Conservation (phyloP, 176 grass and related monocot species). For the Eleusine coracana region DNA sequence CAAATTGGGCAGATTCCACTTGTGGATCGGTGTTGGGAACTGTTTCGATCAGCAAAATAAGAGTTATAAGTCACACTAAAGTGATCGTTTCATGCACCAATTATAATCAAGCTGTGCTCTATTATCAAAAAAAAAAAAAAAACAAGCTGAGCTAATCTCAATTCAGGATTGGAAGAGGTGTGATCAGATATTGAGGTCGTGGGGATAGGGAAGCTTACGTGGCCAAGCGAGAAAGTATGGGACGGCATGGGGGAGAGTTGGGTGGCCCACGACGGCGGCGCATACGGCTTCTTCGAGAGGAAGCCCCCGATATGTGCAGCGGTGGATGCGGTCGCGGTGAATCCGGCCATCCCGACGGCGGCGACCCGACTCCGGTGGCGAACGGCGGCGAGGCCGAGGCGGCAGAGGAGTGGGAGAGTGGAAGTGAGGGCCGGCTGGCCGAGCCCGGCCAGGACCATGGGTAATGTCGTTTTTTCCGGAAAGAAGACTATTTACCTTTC, state of each 20-base stretch:
- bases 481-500: no score
- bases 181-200: neutral
- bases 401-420: neutral
- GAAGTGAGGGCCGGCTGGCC: conserved; percentile 5
- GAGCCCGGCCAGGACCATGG: conserved; percentile 1
- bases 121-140: no score
- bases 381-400: neutral
- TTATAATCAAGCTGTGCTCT: neutral
- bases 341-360: conserved; percentile 34
- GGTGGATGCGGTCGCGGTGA: conserved; percentile 30
- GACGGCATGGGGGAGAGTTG: conserved; percentile 72
- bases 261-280: conserved; percentile 78
- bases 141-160: neutral
- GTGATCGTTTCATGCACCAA: neutral
- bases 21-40: conserved; percentile 95
- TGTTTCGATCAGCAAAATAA: conserved; percentile 35
- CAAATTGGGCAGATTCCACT: conserved; percentile 89
- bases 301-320: conserved; percentile 59
- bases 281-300: conserved; percentile 79
- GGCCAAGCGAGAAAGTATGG: conserved; percentile 72
- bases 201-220: conserved; percentile 46
- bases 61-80: neutral
- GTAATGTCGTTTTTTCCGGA: neutral
- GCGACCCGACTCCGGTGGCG: conserved; percentile 15
- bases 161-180: neutral